Percentiles rank a stretch among this genome's conserved stretches.
These are phyloP conservation scores for Sungouiella blattae DNA, from an alignment of 805 yeast genomes.

Conservation along the genomic window DNA sequence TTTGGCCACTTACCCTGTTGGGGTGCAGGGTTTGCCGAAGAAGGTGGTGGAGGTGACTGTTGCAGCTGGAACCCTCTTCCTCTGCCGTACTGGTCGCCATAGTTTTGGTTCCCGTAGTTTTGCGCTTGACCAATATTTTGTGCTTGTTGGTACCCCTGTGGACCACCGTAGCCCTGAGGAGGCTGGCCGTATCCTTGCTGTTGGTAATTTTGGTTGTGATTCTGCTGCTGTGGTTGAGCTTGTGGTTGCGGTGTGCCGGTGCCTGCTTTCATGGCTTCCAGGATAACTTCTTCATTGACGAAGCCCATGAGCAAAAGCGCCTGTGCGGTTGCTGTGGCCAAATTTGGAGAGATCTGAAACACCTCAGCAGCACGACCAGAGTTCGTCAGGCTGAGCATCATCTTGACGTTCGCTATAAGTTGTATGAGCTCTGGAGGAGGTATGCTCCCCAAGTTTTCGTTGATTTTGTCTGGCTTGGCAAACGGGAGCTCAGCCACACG, in stretches of 20 bases:
- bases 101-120: conserved; percentile 7
- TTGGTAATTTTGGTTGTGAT: conserved; percentile 15
- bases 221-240: conserved; percentile 16
- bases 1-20: conserved; percentile 39
- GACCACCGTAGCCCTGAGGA: not conserved
- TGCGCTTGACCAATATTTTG: conserved; percentile 8
- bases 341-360: conserved; percentile 49
- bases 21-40: conserved; percentile 13
- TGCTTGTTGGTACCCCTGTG: not conserved
- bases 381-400: conserved; percentile 48
- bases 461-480: conserved; percentile 53
- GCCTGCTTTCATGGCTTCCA: conserved; percentile 45
- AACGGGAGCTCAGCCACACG: conserved; percentile 43
- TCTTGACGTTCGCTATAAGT: conserved; percentile 62
- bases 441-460: conserved; percentile 56
- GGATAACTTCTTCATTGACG: conserved; percentile 65
- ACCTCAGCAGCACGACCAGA: conserved; percentile 51
- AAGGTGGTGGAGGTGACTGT: conserved; percentile 8
- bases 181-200: conserved; percentile 1
- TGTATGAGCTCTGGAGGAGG: conserved; percentile 73
- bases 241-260: conserved; percentile 15
- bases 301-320: conserved; percentile 75
- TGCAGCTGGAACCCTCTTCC: conserved; percentile 9
- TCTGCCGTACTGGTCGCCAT: not conserved
- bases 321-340: conserved; percentile 69